Evolutionary conservation across 129 eudicot species (phyloP).

Genomic region (Flaveria brownii): DNA sequence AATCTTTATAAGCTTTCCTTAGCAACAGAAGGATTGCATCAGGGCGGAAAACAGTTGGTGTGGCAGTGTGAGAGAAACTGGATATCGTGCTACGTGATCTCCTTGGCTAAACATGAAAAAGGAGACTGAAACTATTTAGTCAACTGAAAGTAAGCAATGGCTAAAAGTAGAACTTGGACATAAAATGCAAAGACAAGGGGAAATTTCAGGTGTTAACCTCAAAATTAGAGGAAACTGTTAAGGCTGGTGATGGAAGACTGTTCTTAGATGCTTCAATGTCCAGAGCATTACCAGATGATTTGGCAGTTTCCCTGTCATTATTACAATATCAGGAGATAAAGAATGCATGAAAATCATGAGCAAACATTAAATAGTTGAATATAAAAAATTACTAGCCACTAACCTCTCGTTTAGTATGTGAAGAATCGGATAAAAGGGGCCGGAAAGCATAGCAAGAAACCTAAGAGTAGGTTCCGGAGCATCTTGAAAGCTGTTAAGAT

Average conservation of each 20-base stretch:
- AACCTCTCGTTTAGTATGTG: slow-evolving; percentile 77
- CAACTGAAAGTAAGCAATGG: slow-evolving; percentile 10
- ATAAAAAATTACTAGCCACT: slow-evolving; percentile 12
- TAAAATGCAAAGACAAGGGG: slow-evolving; percentile 1
- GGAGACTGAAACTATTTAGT: slow-evolving; percentile 21
- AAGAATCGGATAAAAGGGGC: slow-evolving; percentile 87
- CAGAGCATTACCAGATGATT: slow-evolving; percentile 41
- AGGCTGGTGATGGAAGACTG: slow-evolving; percentile 56
- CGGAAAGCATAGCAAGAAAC: slow-evolving; percentile 95
- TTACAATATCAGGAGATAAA: neutral
- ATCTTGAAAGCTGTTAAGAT: slow-evolving; percentile 76
- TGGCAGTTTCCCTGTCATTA: slow-evolving; percentile 65
- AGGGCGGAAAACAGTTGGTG: slow-evolving; percentile 71
- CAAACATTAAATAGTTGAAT: neutral
- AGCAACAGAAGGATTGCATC: slow-evolving; percentile 69
- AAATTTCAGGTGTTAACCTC: slow-evolving; percentile 53
- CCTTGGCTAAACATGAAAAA: slow-evolving; percentile 64
- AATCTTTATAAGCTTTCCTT: slow-evolving; percentile 80
- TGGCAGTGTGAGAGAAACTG: slow-evolving; percentile 42
- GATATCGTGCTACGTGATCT: slow-evolving; percentile 62
- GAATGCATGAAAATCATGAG: neutral
- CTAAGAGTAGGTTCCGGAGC: slow-evolving; percentile 73
- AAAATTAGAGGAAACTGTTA: slow-evolving; percentile 87
- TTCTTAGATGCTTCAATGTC: slow-evolving; percentile 70
- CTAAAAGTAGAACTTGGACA: slow-evolving; percentile 8